phyloP scores from a whole-genome alignment of 73 alveolate species.

The Effrenium voratum region DNA sequence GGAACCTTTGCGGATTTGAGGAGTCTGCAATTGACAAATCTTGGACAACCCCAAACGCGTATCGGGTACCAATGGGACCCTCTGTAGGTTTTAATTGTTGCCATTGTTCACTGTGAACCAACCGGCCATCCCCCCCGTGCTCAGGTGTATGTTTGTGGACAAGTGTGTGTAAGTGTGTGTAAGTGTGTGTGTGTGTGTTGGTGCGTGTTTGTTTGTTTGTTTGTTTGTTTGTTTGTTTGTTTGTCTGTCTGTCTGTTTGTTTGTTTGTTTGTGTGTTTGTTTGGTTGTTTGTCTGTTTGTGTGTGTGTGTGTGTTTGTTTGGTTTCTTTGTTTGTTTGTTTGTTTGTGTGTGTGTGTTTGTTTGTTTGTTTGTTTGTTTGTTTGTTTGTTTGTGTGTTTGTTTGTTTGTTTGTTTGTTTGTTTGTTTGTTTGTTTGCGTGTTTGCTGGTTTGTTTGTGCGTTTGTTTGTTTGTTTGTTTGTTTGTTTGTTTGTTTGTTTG shows the following conservation, averaged over 20 bases:
- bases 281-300: neutral
- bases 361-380: neutral
- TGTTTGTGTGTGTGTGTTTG: neutral
- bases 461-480: neutral
- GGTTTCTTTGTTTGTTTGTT: neutral
- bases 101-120: too few relatives aligned
- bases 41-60: too few relatives aligned
- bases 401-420: neutral
- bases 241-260: constrained; percentile 9
- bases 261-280: neutral
- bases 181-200: neutral
- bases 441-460: neutral
- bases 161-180: neutral
- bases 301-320: neutral
- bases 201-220: neutral
- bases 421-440: neutral
- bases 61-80: too few relatives aligned
- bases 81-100: too few relatives aligned
- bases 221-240: neutral
- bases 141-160: neutral
- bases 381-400: neutral
- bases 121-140: neutral
- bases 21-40: too few relatives aligned
- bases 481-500: neutral
- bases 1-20: too few relatives aligned